Evolutionary conservation across 2,329 filamentous ascomycete species (phyloP), one percentile per base, ranked within the genome.

Genomic region (Colletotrichum sp.): DNA sequence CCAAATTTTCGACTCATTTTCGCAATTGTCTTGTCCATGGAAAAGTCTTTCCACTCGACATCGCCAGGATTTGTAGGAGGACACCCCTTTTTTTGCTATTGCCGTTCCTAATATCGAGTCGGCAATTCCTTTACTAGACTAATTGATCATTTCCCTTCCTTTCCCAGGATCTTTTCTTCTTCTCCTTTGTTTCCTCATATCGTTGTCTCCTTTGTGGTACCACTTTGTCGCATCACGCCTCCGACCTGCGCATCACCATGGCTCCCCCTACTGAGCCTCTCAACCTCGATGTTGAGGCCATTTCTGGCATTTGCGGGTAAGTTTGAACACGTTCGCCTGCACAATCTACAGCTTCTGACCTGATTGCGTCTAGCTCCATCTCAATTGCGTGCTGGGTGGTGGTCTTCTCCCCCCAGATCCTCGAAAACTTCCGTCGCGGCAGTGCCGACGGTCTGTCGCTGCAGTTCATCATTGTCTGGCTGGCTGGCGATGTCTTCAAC

Each of bases 301-400:
- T 98, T 81, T 98, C 95, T 80, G 96, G 96, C 71, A 98, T 98
- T 80, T 96, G 94, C 86, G 96, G 94, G 93, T 95, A 85, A 81
- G 91, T 52, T 21, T 52, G n/a, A 21, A 12, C 81, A 55, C n/a
- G 12, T 13, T 6, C 6, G 7, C 10, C 13, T 34, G 16, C 9
- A 8, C 4, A 24, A 52, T 43, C 13, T 52, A 4, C 13, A 59
- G 18, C 24, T 36, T 9, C 71, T 76, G 61, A 76, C 32, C 34
- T 16, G 78, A 76, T 16, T 75, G 71, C 63, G 65, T 80, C 63
- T 75, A 95, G 96, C 43, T 98, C 96, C 10, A 96, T 99, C 79
- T 98, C 95, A 61, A 98, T 99, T 83, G 96, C 96, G 67, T 98
- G 96, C 83, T 98, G 97, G 97, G 95, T 99, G 73, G 95, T 99